Base-by-base conservation (phyloP, 148 eudicot species). In the Rhododendron molle region DNA sequence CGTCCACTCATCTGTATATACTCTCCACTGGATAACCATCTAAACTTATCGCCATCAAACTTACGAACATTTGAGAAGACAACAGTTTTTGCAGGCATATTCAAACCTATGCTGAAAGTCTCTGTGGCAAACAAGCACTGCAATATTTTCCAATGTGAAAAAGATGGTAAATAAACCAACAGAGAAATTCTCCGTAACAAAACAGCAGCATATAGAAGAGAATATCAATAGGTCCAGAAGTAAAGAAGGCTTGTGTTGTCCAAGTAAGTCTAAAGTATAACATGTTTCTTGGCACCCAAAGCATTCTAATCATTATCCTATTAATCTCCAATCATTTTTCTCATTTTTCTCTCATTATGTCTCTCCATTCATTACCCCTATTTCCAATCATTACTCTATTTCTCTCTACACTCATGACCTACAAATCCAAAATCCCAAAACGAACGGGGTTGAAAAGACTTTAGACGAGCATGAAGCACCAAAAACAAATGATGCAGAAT, bases 1-100 rank as follows among this genome's bases (percentile, higher is more conserved):
- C 99, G 99, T 11, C 99, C 99, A 92, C 99, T 97, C 99, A 97
- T 97, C 90, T 97, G 99, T 89, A 97, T 95, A 88, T 97, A 97
- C 86, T 97, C 99, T 72, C 99, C 99, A 88, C 98, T 92, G 71
- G 98, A 92, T 86, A 97, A n/a, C 99, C 99, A 97, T 90, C 99
- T 92, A 86, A 97, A 97, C 88, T 95, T 97, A 76, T 93, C 96
- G 81, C 99, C 98, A 85, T 97, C 99, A 92, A 95, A 97, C 81
- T 97, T 97, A 38, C 99, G 99, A 78, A 97, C 99, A 91, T 97
- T 97, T 85, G 98, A 90, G 87, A 97, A 97, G 88, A 97, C 99
- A 81, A 95, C 98, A 26, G 98, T 97, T 88, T 95, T 97, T 80
- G 99, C 99, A 88, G 99, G 99, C 99, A 97, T 97, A 90, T 97